phyloP scores from a whole-genome alignment of 2,329 filamentous ascomycete genomes.

The Trichoderma citrinoviride region DNA sequence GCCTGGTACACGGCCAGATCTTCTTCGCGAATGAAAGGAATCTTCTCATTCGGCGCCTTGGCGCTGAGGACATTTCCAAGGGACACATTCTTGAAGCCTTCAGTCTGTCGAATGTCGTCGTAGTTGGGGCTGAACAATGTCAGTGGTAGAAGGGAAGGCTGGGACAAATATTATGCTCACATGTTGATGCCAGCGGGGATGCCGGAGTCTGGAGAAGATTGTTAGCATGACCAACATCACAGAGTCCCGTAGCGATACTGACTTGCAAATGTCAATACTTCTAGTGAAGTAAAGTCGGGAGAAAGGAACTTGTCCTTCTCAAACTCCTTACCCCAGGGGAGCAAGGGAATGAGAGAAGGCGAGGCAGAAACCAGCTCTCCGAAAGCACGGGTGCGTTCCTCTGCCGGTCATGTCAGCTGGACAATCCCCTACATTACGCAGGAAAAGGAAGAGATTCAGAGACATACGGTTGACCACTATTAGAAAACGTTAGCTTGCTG shows the following conservation, averaged over 20 bases:
- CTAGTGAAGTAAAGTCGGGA: constrained; percentile 92
- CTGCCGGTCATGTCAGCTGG: constrained; percentile 24
- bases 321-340: constrained; percentile 85
- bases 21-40: constrained; percentile 79
- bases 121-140: constrained; percentile 54
- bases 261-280: constrained; percentile 75
- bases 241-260: neutral
- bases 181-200: constrained; percentile 69
- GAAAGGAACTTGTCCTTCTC: constrained; percentile 96
- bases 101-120: constrained; percentile 74
- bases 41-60: constrained; percentile 86
- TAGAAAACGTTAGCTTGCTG: constrained; percentile 25
- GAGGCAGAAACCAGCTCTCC: constrained; percentile 79
- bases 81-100: constrained; percentile 91
- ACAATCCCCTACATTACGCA: neutral
- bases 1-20: constrained; percentile 78
- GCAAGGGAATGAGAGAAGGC: constrained; percentile 76
- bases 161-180: constrained; percentile 28
- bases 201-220: constrained; percentile 46
- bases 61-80: constrained; percentile 90
- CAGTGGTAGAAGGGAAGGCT: constrained; percentile 1
- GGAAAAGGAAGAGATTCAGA: neutral
- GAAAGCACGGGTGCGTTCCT: constrained; percentile 86
- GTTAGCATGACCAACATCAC: constrained; percentile 17
- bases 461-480: constrained; percentile 64